phyloP scores from a whole-genome alignment of 352 stramenopile genomes.

The Phytophthora pini region DNA sequence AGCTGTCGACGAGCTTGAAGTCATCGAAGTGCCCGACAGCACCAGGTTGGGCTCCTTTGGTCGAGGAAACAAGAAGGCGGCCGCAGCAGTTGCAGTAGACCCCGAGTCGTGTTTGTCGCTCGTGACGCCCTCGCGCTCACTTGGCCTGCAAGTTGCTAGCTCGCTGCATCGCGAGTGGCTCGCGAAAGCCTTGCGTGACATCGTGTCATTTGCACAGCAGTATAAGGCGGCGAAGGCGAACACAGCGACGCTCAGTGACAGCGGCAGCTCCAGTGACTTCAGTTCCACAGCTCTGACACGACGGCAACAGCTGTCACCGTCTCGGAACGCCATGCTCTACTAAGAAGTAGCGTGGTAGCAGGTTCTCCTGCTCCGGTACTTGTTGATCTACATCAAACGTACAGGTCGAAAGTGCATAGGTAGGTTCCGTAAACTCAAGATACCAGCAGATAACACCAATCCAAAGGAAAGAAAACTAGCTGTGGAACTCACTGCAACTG shows the following conservation, averaged over 20 bases:
- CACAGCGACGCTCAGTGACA: slow-evolving; percentile 11
- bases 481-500: slow-evolving; percentile 1
- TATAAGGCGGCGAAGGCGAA: slow-evolving; percentile 55
- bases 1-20: slow-evolving; percentile 54
- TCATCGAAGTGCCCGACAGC: slow-evolving; percentile 40
- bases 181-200: slow-evolving; percentile 65
- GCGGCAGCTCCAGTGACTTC: slow-evolving; percentile 15
- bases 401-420: neutral
- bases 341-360: slow-evolving; percentile 4
- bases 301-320: slow-evolving; percentile 16
- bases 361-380: slow-evolving; percentile 4
- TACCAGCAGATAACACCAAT: slow-evolving; percentile 8
- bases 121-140: slow-evolving; percentile 50
- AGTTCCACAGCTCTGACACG: neutral
- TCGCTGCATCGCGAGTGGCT: slow-evolving; percentile 80
- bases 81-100: slow-evolving; percentile 51
- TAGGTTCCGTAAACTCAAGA: slow-evolving; percentile 5
- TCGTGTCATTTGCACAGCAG: slow-evolving; percentile 70
- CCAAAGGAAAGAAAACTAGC: slow-evolving; percentile 5
- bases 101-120: slow-evolving; percentile 61
- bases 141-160: slow-evolving; percentile 75
- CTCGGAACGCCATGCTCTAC: slow-evolving; percentile 25
- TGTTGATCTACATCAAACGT: slow-evolving; percentile 1
- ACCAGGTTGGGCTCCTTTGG: slow-evolving; percentile 21
- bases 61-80: slow-evolving; percentile 57